Percentiles rank a stretch among this genome's conserved stretches.
These are phyloP conservation scores for Venturia effusa DNA, from an alignment of 2,329 filamentous ascomycete species.

Conservation along the genomic window DNA sequence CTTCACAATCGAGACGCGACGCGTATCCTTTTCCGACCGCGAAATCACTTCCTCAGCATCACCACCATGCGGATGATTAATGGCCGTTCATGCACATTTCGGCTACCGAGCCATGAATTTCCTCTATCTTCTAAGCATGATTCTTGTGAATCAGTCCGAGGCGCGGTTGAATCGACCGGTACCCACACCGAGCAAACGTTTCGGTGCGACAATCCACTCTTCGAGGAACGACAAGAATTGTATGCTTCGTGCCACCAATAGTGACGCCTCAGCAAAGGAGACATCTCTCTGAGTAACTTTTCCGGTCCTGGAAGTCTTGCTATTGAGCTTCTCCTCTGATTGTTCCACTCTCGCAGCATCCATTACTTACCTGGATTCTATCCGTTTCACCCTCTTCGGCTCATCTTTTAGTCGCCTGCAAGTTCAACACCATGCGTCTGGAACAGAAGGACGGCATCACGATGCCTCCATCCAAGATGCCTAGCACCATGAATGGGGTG, in stretches of 20 bases:
- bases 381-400: background rate
- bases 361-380: background rate
- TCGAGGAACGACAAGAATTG: background rate
- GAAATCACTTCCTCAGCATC: slow-evolving; percentile 4
- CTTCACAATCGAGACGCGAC: background rate
- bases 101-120: background rate
- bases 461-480: slow-evolving; percentile 24
- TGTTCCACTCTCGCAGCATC: background rate
- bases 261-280: background rate
- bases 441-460: slow-evolving; percentile 5
- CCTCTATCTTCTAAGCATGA: background rate
- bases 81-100: background rate
- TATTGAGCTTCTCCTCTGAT: background rate
- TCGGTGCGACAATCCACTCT: background rate
- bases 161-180: slow-evolving; percentile 1
- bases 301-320: background rate
- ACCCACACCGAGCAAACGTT: background rate
- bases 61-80: background rate
- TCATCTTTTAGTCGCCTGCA: background rate
- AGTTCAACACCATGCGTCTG: background rate
- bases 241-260: background rate
- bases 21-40: slow-evolving; percentile 8
- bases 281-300: background rate
- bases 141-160: background rate
- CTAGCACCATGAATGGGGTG: slow-evolving; percentile 19